Evolutionary conservation across 2,329 filamentous ascomycete genomes (phyloP), one percentile per base, ranked within the genome.

Genomic region (Cercospora nicotianae): DNA sequence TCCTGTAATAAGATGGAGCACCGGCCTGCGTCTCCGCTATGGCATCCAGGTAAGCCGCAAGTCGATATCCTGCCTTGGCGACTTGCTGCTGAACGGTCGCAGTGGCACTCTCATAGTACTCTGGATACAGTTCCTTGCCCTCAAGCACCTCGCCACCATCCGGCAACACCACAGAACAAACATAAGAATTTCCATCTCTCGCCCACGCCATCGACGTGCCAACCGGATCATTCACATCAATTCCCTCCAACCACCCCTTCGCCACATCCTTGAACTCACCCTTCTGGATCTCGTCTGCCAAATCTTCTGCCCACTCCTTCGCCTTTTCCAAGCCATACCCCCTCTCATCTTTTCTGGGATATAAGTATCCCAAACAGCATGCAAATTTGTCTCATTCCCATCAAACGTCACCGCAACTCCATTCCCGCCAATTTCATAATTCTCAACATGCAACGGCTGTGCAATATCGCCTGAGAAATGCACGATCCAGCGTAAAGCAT

Each of bases 371-470:
- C 82, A 83, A 53, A 80, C 78, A 48, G 77, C 74, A 68, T 83
- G 81, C 6, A 83, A 76, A 64, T 83, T 83, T 8, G 80, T 82
- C 0, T 70, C 72, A 7, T 69, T 69, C 33, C 78, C 79, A 62
- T 79, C 75, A 73, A 83, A 84, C 0, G 78, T 81, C 18, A 83
- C 81, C 59, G 80, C 77, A 69, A 83, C 80, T 2, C 73, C 75
- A 72, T 83, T 83, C 36, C 81, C 82, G 58, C 82, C 82, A 6
- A 80, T 69, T 6, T 79, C 80, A 13, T 80, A 74, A 48, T 78
- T 80, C 74, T 87, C 85, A 12, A 83, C 83, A 72, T 87, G 86
- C 60, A 96, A 81, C 0, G 90, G 91, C 75, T 93, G 93, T 0
- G 72, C 69, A 63, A 77, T 75, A 76, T 96, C 93, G 66, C 92